Evolutionary conservation across 768 basidiomycete species (phyloP).

Genomic region (Boletellus emodensis): DNA sequence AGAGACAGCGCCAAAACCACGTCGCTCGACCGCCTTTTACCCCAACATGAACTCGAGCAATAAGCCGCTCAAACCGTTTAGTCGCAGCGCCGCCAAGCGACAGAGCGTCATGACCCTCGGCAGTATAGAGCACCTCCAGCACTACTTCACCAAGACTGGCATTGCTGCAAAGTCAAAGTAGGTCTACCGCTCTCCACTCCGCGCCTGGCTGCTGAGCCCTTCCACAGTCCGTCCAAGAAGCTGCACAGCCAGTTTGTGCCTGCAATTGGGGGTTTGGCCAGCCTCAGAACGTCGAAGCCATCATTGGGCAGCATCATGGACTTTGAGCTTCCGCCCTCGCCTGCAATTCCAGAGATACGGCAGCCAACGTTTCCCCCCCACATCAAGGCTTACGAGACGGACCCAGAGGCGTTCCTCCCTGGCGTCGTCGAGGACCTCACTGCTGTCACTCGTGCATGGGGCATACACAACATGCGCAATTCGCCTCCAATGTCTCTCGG

Average conservation of each 20-base stretch:
- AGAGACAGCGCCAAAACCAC: slow-evolving; percentile 42
- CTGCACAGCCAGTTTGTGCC: slow-evolving; percentile 64
- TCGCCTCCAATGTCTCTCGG: slow-evolving; percentile 23
- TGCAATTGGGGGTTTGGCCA: slow-evolving; percentile 62
- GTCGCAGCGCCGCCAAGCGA: slow-evolving; percentile 85
- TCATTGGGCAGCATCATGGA: slow-evolving; percentile 43
- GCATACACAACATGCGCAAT: slow-evolving; percentile 32
- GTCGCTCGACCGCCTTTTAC: slow-evolving; percentile 74
- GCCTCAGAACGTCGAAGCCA: slow-evolving; percentile 36
- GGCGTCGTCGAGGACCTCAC: slow-evolving; percentile 73
- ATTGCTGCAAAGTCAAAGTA: slow-evolving; percentile 70
- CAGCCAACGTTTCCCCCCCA: slow-evolving; percentile 47
- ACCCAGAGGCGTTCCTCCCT: slow-evolving; percentile 75
- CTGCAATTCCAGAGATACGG: slow-evolving; percentile 46
- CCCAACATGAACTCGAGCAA: slow-evolving; percentile 66
- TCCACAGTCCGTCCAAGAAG: slow-evolving; percentile 43
- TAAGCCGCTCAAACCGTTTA: slow-evolving; percentile 81
- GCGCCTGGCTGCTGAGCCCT: slow-evolving; percentile 4
- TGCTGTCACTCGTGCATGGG: slow-evolving; percentile 62
- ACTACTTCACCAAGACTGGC: slow-evolving; percentile 90
- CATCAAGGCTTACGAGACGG: slow-evolving; percentile 64
- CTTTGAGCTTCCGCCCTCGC: slow-evolving; percentile 70
- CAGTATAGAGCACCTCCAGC: slow-evolving; percentile 94
- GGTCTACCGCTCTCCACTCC: slow-evolving; percentile 25
- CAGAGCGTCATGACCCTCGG: slow-evolving; percentile 92